Evolutionary conservation across 345 rosid genomes (phyloP).

Genomic region (Hirschfeldia incana): DNA sequence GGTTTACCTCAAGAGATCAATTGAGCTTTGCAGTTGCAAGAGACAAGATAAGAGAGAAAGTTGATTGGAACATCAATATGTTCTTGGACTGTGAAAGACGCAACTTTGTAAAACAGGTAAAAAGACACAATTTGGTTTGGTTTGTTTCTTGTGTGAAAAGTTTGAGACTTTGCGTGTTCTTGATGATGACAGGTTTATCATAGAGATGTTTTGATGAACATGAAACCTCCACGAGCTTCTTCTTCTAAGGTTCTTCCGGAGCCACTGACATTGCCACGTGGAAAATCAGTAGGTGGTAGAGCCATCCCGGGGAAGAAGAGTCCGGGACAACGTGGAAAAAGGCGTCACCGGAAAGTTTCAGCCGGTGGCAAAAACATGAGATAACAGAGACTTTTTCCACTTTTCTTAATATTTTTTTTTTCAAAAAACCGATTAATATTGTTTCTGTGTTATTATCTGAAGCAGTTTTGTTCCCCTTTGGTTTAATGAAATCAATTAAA

Average conservation of each 20-base stretch:
- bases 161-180: neutral
- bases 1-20: slow-evolving; percentile 92
- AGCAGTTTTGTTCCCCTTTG: neutral
- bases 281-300: slow-evolving; percentile 31
- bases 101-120: slow-evolving; percentile 88
- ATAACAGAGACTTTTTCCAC: slow-evolving; percentile 4
- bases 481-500: neutral
- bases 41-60: slow-evolving; percentile 73
- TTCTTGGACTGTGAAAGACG: slow-evolving; percentile 94
- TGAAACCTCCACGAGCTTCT: slow-evolving; percentile 52
- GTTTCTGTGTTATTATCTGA: neutral
- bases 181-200: slow-evolving; percentile 69
- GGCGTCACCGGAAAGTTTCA: slow-evolving; percentile 63
- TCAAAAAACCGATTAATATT: neutral
- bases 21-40: slow-evolving; percentile 79
- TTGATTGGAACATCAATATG: slow-evolving; percentile 71
- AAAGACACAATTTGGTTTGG: neutral
- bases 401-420: slow-evolving; percentile 7
- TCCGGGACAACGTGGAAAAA: slow-evolving; percentile 53
- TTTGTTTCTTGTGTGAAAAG: neutral
- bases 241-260: slow-evolving; percentile 19
- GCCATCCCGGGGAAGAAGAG: slow-evolving; percentile 43
- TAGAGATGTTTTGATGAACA: slow-evolving; percentile 70
- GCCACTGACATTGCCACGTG: slow-evolving; percentile 38
- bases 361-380: slow-evolving; percentile 46